Conservation (phyloP, 2,329 filamentous ascomycete species). For the Sarocladium kiliense region DNA sequence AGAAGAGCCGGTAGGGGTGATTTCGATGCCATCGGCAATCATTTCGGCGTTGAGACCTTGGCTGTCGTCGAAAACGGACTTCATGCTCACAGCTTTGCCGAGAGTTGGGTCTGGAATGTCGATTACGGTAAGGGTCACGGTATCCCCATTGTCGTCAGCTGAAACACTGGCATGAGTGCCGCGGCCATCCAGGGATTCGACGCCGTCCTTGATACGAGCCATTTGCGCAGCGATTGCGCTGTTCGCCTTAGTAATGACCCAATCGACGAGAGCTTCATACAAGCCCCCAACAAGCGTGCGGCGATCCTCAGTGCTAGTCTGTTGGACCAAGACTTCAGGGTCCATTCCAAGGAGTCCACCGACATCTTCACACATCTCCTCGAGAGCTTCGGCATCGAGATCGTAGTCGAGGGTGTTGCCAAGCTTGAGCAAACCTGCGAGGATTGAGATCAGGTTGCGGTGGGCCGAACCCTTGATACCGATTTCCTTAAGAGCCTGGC, state of each 20-base stretch:
- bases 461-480: conserved; percentile 86
- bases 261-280: conserved; percentile 92
- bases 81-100: conserved; percentile 83
- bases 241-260: conserved; percentile 87
- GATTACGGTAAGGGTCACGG: conserved; percentile 82
- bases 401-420: conserved; percentile 84
- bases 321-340: conserved; percentile 70
- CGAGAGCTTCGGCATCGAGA: conserved; percentile 77
- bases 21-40: conserved; percentile 88
- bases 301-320: conserved; percentile 81
- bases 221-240: conserved; percentile 75
- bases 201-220: conserved; percentile 57
- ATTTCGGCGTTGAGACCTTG: conserved; percentile 94
- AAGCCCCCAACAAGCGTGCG: conserved; percentile 77
- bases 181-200: conserved; percentile 61
- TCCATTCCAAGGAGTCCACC: conserved; percentile 81
- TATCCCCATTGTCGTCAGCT: conserved; percentile 70
- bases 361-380: conserved; percentile 86
- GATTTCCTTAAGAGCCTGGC: conserved; percentile 79
- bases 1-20: conserved; percentile 68
- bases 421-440: conserved; percentile 84
- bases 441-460: conserved; percentile 75
- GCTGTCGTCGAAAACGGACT: conserved; percentile 88
- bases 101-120: conserved; percentile 77
- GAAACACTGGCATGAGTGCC: conserved; percentile 60